Evolutionary conservation across 768 basidiomycete species (phyloP), one percentile per base, ranked within the genome.

Genomic region (Cystofilobasidium ferigula): DNA sequence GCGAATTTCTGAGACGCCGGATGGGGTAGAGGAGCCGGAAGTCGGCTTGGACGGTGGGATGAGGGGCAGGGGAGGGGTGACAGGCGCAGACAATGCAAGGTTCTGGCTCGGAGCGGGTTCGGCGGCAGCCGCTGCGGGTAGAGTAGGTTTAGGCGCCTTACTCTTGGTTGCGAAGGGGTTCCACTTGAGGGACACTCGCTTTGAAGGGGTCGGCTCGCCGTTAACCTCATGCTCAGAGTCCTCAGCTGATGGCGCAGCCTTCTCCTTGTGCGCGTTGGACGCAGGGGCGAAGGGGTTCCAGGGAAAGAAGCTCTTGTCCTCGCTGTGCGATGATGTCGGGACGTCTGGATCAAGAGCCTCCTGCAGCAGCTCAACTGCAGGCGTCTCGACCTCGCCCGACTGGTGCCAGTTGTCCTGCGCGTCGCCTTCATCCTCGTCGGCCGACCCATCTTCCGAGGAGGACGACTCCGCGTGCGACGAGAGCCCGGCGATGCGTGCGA

Each of bases 221-320:
- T 16, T 8, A 28, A 32, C 28, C 10, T 42, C 40, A 10, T 16
- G 58, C 24, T 43, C 24, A n/a, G n/a, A n/a, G n/a, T n/a, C n/a
- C n/a, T n/a, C n/a, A 35, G 22, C 24, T 18, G 62, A n/a, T 40
- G 38, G 16, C 16, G 61, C 28, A 30, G 8, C 36, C 13, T 51
- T 48, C 47, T 38, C 7, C 13, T 36, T n/a, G 8, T 22, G 10
- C 6, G 36, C 2, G 20, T 26, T 24, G 32, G 35, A 24, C 34
- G n/a, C n/a, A n/a, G n/a, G n/a, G n/a, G 51, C 34, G 34, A 67
- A 67, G 2, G 65, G 65, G 40, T 62, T 67, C 65, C 65, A 67
- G 7, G 48, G 56, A 34, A 67, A 67, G 34, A 64, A 59, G 3
- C 43, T 30, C 12, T 30, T 35, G 16, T 34, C 26, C 54, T 57